These are phyloP conservation scores for Calonectria montana DNA, from an alignment of 2,329 filamentous ascomycete genomes.

Conservation along the genomic window DNA sequence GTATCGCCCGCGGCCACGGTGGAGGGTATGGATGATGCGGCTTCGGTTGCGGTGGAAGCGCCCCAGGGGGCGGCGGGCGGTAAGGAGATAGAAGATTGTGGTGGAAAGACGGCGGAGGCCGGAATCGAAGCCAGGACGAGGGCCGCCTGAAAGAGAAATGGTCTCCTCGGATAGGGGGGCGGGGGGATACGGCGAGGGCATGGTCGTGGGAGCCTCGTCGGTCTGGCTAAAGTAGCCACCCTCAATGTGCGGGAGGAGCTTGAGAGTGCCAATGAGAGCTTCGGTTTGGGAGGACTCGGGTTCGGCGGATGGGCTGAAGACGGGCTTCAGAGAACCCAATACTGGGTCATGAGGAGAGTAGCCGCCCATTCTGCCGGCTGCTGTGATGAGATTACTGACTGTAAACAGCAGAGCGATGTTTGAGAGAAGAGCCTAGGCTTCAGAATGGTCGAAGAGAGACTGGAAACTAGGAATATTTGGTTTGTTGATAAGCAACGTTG, in stretches of 20 bases:
- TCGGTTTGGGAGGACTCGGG: conserved; percentile 30
- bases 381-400: background rate
- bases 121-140: conserved; percentile 49
- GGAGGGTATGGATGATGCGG: conserved; percentile 73
- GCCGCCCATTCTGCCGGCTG: conserved; percentile 24
- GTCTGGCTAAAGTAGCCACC: conserved; percentile 75
- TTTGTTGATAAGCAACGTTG: background rate
- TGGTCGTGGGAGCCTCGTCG: conserved; percentile 61
- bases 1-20: conserved; percentile 72
- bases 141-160: conserved; percentile 45
- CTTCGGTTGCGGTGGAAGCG: conserved; percentile 73
- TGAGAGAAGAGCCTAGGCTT: too few relatives aligned
- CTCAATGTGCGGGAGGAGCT: conserved; percentile 68
- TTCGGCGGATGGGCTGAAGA: conserved; percentile 44
- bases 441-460: background rate
- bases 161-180: conserved; percentile 51
- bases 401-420: too few relatives aligned
- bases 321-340: conserved; percentile 41
- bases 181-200: conserved; percentile 60
- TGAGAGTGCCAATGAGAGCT: conserved; percentile 52
- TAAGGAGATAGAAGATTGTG: conserved; percentile 74
- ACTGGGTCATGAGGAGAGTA: conserved; percentile 24
- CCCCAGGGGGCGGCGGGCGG: conserved; percentile 64
- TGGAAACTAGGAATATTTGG: background rate
- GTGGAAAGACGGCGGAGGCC: conserved; percentile 66